Evolutionary conservation across 2,329 filamentous ascomycete genomes (phyloP).

Genomic region (Apiospora saccharicola): DNA sequence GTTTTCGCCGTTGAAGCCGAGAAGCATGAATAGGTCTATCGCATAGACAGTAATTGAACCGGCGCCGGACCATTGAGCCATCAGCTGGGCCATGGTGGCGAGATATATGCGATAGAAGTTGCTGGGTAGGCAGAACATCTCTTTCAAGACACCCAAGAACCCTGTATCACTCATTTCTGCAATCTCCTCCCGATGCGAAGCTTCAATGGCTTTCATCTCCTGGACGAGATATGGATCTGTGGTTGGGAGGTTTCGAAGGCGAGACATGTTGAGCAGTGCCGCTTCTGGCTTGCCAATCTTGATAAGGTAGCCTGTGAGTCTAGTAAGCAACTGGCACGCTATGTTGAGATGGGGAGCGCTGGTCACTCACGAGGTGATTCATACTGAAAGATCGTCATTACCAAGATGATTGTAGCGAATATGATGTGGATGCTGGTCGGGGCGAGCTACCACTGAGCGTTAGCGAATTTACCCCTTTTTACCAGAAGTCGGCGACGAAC

Average conservation of each 20-base stretch:
- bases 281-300: slow-evolving; percentile 68
- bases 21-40: slow-evolving; percentile 73
- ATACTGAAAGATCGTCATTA: slow-evolving; percentile 71
- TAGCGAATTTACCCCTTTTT: slow-evolving; percentile 20
- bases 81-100: slow-evolving; percentile 71
- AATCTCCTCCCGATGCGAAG: slow-evolving; percentile 72
- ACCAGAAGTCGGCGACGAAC: slow-evolving; percentile 35
- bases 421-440: slow-evolving; percentile 81
- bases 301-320: slow-evolving; percentile 59
- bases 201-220: slow-evolving; percentile 71
- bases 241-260: slow-evolving; percentile 64
- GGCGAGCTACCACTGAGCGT: slow-evolving; percentile 58
- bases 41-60: slow-evolving; percentile 81
- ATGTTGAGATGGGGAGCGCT: not conserved
- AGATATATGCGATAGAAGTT: slow-evolving; percentile 80
- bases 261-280: slow-evolving; percentile 62
- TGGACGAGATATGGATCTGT: slow-evolving; percentile 67
- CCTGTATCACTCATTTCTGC: slow-evolving; percentile 73
- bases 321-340: not conserved
- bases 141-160: slow-evolving; percentile 71
- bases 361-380: slow-evolving; percentile 68
- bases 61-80: slow-evolving; percentile 78
- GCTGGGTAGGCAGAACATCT: slow-evolving; percentile 70
- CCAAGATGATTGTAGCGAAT: slow-evolving; percentile 75
- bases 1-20: slow-evolving; percentile 72